Evolutionary conservation across 2,329 filamentous ascomycete genomes (phyloP).

Genomic region (Fusarium domesticum): DNA sequence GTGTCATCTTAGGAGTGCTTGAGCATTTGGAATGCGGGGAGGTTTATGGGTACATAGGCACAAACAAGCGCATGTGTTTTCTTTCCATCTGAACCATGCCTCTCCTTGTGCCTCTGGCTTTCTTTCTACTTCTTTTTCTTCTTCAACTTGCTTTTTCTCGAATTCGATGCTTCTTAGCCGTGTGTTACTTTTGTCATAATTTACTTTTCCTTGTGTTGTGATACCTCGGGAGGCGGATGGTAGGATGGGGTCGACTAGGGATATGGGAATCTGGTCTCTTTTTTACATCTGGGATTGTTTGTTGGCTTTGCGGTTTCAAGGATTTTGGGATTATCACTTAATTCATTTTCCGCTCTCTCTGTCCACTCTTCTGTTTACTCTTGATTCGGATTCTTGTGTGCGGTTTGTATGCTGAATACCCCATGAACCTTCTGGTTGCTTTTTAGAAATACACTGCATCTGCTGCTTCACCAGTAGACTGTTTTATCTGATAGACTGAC

Average conservation of each 20-base stretch:
- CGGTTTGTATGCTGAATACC: neutral
- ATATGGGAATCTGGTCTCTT: conserved; percentile 6
- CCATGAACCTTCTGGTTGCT: neutral
- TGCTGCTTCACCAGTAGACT: neutral
- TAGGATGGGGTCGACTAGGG: conserved; percentile 10
- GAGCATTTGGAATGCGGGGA: neutral
- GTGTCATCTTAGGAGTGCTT: neutral
- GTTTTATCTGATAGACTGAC: too few species aligned
- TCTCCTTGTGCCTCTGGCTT: neutral
- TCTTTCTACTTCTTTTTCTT: neutral
- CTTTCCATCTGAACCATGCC: neutral
- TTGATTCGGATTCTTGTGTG: neutral
- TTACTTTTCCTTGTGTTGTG: conserved; percentile 24
- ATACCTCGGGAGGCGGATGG: conserved; percentile 23
- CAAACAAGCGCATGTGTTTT: neutral
- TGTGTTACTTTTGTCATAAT: conserved; percentile 15
- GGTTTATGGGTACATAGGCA: neutral
- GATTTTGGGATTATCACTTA: too few species aligned
- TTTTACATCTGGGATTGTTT: neutral
- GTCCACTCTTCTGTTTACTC: neutral
- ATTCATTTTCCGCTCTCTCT: too few species aligned
- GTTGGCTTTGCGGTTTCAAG: too few species aligned
- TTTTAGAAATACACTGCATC: neutral
- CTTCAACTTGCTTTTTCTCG: conserved; percentile 3
- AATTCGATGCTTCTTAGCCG: conserved; percentile 7